Evolutionary conservation across 228 moss, liverwort and hornwort species (phyloP).

Genomic region (Sphagnum fallax): DNA sequence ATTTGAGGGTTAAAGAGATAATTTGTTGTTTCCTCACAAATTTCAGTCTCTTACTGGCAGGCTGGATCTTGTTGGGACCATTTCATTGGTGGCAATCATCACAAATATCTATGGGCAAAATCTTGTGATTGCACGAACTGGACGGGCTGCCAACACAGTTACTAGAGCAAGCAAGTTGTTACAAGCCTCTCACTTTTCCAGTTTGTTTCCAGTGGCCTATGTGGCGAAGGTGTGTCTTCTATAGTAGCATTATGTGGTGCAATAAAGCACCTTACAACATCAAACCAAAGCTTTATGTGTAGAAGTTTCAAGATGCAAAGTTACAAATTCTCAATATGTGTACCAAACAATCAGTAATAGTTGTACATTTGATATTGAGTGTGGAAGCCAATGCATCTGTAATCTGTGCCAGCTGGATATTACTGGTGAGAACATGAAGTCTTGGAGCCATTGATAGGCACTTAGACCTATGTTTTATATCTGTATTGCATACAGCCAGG

Average conservation of each 20-base stretch:
- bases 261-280: no score
- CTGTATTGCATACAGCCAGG: no score
- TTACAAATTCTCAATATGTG: no score
- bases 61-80: slow-evolving; percentile 85
- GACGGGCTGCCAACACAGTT: slow-evolving; percentile 69
- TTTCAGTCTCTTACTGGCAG: slow-evolving; percentile 14
- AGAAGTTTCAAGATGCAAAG: no score
- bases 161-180: slow-evolving; percentile 77
- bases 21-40: background rate
- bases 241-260: background rate
- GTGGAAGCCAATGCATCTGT: no score
- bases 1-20: background rate
- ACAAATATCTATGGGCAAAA: slow-evolving; percentile 59
- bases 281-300: no score
- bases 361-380: no score
- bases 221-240: slow-evolving; percentile 40
- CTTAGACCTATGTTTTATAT: no score
- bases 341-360: no score
- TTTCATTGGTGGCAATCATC: slow-evolving; percentile 66
- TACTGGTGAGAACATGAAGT: no score
- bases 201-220: slow-evolving; percentile 47
- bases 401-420: no score
- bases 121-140: slow-evolving; percentile 77
- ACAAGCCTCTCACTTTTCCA: slow-evolving; percentile 66
- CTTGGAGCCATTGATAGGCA: no score